These are phyloP conservation scores for Phoma sp. DNA, from an alignment of 2,329 filamentous ascomycete species.

Conservation along the genomic window DNA sequence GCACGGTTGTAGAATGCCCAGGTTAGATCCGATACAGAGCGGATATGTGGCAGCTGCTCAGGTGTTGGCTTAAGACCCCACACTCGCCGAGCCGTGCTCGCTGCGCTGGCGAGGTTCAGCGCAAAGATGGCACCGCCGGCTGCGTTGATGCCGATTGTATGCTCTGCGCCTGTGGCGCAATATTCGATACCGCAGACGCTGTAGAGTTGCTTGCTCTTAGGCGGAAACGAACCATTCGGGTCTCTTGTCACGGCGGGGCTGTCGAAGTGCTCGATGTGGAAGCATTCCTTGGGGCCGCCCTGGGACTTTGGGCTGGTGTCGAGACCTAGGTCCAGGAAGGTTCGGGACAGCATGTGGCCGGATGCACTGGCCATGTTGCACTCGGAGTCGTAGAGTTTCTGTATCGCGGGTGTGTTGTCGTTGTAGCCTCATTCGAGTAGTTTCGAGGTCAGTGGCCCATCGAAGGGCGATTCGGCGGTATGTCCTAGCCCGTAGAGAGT, in stretches of 20 bases:
- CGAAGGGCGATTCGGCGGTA: background rate
- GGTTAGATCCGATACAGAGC: background rate
- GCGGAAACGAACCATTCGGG: background rate
- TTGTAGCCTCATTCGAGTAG: background rate
- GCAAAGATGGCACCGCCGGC: slow-evolving; percentile 16
- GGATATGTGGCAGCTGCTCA: background rate
- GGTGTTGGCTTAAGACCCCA: background rate
- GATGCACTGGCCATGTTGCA: background rate
- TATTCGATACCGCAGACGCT: background rate
- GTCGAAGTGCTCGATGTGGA: slow-evolving; percentile 19
- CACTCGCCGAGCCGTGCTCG: background rate
- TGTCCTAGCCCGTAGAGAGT: background rate
- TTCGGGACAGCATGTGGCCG: no score
- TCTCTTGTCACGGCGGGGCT: slow-evolving; percentile 5
- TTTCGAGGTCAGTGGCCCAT: background rate
- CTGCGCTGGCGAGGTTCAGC: slow-evolving; percentile 4
- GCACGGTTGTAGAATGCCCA: slow-evolving; percentile 19
- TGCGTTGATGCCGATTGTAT: slow-evolving; percentile 18
- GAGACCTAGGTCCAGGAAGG: background rate
- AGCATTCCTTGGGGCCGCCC: slow-evolving; percentile 22
- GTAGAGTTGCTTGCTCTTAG: background rate
- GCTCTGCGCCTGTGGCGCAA: slow-evolving; percentile 18
- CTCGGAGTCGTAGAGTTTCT: background rate
- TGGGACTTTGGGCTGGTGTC: slow-evolving; percentile 5
- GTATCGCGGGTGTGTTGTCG: background rate